Base-by-base conservation (phyloP, 2,329 filamentous ascomycete genomes). In the Pyrenophora graminea region DNA sequence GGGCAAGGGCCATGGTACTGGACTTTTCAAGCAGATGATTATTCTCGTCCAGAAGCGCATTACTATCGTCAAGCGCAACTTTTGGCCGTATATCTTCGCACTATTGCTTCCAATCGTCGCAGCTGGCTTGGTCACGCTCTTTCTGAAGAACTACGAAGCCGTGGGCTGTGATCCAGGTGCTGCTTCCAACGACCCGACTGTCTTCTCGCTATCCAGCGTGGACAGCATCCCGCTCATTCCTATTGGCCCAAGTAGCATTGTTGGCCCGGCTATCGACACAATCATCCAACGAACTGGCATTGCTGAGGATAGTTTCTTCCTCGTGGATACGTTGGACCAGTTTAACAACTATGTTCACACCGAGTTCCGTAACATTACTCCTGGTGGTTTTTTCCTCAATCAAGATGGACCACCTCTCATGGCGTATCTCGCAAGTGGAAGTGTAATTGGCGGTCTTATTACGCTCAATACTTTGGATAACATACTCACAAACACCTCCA, bases 391-490 rank as follows among this genome's bases (percentile, higher is more conserved):
- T 67, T 96, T 89, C 79, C 76, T 95, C 2, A 87, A 85, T 17
- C 83, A 88, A 46, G 76, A 77, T 15, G 76, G 70, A 1, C 72
- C 79, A 1, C 85, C 90, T 1, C 87, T 86, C 0, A 79, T 94
- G 55, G 86, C 88, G 1, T 96, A 89, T 76, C 78, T 83, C 52
- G 88, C 82, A 10, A 86, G 90, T 61, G 74, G 80, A 8, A 79
- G 82, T 4, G 76, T 93, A 19, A 81, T 85, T 17, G 76, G 76
- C 34, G 60, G 91, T 83, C 76, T 97, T 82, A 69, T 97, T 84
- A 67, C 88, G 78, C 80, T 97, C 79, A 94, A 97, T 89, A 80
- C 97, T 84, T 78, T 97, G 85, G 74, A 97, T 90, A 45, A 89
- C 83, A 66, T 91, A 17, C 71, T 92, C 18, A 81, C 83, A 18